phyloP scores from a whole-genome alignment of 179 eudicot genomes.

The Sideroxylon spinosum region DNA sequence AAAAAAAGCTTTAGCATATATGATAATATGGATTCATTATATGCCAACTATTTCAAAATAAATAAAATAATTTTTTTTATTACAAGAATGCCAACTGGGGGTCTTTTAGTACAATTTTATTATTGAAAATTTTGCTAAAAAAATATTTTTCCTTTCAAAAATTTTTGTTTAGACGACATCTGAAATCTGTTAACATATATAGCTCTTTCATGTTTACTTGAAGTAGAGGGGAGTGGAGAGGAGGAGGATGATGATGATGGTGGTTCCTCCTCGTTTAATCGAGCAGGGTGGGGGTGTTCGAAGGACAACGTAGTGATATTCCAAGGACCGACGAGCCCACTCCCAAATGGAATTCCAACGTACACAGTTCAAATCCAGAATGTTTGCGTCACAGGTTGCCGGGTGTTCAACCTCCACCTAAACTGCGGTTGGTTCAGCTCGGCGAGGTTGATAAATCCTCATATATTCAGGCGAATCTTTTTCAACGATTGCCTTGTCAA shows the following conservation, averaged over 20 bases:
- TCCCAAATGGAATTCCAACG: slow-evolving; percentile 49
- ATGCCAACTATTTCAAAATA: no score
- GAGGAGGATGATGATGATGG: neutral
- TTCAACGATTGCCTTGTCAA: slow-evolving; percentile 63
- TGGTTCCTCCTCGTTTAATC: slow-evolving; percentile 8
- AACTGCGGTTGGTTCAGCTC: slow-evolving; percentile 75
- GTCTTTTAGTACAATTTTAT: neutral
- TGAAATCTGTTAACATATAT: no score
- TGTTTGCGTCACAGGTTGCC: slow-evolving; percentile 35
- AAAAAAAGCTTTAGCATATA: no score
- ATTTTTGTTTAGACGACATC: no score
- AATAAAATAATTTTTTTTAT: no score
- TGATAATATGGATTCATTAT: no score
- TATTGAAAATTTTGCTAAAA: no score
- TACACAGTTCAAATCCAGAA: slow-evolving; percentile 41
- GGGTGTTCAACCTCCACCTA: slow-evolving; percentile 47
- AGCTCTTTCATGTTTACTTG: no score
- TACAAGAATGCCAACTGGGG: neutral
- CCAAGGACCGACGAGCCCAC: slow-evolving; percentile 39
- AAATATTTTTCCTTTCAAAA: neutral
- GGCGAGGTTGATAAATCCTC: slow-evolving; percentile 41
- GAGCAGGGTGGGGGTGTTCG: slow-evolving; percentile 22
- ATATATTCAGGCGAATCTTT: slow-evolving; percentile 31
- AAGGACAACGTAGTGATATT: slow-evolving; percentile 33
- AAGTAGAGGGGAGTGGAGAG: neutral